Base-by-base conservation (phyloP, 192 early-diverging fungal species). In the Podila epigama region DNA sequence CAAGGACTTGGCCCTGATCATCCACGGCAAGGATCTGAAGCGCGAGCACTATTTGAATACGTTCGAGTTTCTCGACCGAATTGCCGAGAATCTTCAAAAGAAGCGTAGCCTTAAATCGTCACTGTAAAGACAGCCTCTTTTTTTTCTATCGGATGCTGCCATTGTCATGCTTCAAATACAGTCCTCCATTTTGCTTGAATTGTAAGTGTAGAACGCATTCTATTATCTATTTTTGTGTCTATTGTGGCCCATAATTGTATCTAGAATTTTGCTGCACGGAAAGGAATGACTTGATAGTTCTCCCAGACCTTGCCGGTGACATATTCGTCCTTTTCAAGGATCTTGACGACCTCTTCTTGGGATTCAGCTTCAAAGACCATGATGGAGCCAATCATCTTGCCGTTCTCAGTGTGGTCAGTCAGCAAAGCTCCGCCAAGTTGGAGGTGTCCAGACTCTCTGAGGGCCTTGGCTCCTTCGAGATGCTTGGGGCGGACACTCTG, bases 1-100 rank as follows among this genome's bases (percentile, higher is more conserved):
- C 81, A 99, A 99, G 90, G 97, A 99, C 80, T 82, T 99, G 63
- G 96, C 97, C 29, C 84, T 99, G 78, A 86, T 95, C 37, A 98
- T 98, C 71, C 91, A 98, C 67, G 96, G 94, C 70, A 90, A 92
- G 65, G 86, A 83, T 50, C 68, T 90, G 60, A 91, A 92, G 58
- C 86, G 92, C 20, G 83, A 91, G 25, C 92, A 97, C 70, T 98
- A 95, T 68, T 91, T 94, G 58, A 95, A 89, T 80, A 92, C 93
- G 32, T 82, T 91, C 56, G 92, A 94, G 64, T 97, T 96, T 86
- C 87, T 99, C 69, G 87, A 92, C 52, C 88, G 90, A 60, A 89
- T 99, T 66, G 90, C 93, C 40, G 86, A 87, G 48, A 85, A 84
- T 41, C 79, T 91, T 32, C 75, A 72, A 51, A 70, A 68, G 56